phyloP scores from a whole-genome alignment of 495 filamentous ascomycete species.

The Talaromyces adpressus region DNA sequence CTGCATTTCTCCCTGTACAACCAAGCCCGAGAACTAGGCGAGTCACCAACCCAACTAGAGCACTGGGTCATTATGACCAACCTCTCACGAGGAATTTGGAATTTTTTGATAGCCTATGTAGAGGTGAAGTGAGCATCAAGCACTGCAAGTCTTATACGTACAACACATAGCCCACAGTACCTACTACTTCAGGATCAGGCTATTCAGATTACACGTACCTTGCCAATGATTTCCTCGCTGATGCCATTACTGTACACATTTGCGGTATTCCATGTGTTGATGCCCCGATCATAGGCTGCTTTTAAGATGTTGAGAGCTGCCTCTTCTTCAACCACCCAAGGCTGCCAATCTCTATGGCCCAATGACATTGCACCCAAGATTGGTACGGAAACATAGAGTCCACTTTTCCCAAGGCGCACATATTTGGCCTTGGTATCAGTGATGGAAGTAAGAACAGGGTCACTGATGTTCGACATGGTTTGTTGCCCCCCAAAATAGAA shows the following conservation, averaged over 20 bases:
- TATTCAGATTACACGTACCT: not conserved
- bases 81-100: slow-evolving; percentile 35
- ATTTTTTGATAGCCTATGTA: slow-evolving; percentile 30
- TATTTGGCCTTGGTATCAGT: slow-evolving; percentile 22
- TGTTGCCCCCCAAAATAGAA: not conserved
- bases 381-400: slow-evolving; percentile 38
- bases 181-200: too few species aligned
- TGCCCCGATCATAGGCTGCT: slow-evolving; percentile 39
- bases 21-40: slow-evolving; percentile 16
- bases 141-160: too few species aligned
- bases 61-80: slow-evolving; percentile 40
- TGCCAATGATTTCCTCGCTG: slow-evolving; percentile 34
- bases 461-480: not conserved
- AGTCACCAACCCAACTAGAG: slow-evolving; percentile 27
- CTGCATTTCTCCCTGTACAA: slow-evolving; percentile 21
- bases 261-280: slow-evolving; percentile 37
- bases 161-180: too few species aligned
- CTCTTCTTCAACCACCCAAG: slow-evolving; percentile 38
- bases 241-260: slow-evolving; percentile 39
- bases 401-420: slow-evolving; percentile 48
- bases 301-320: slow-evolving; percentile 25
- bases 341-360: slow-evolving; percentile 29
- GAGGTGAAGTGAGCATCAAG: too few species aligned
- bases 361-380: slow-evolving; percentile 43
- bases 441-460: not conserved